phyloP scores from a whole-genome alignment of 148 eudicot species.

The Suaeda aralocaspica region DNA sequence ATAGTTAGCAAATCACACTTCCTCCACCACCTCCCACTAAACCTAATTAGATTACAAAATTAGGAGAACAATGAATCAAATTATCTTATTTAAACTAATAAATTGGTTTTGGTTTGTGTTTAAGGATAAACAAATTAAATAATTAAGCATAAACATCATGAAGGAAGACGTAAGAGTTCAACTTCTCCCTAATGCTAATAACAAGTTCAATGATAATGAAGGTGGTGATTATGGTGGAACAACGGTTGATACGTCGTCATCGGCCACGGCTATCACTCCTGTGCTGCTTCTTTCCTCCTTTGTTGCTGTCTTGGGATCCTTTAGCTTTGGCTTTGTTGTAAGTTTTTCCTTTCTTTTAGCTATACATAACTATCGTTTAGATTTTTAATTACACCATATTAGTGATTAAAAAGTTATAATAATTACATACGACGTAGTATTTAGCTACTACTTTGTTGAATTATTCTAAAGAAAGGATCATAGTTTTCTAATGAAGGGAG shows the following conservation, averaged over 20 bases:
- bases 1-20: not conserved
- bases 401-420: too few relatives aligned
- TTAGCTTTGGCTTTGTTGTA: constrained; percentile 16
- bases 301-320: constrained; percentile 9
- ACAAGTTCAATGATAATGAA: not conserved
- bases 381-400: too few relatives aligned
- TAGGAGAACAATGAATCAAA: not conserved
- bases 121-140: not conserved
- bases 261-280: constrained; percentile 12
- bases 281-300: constrained; percentile 5
- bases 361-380: too few relatives aligned
- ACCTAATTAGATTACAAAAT: not conserved
- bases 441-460: too few relatives aligned
- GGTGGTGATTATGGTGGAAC: not conserved
- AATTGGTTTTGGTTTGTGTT: not conserved
- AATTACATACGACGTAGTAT: too few relatives aligned
- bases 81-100: not conserved
- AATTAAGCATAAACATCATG: not conserved
- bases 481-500: too few relatives aligned
- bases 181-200: not conserved
- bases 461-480: too few relatives aligned
- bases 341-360: not conserved
- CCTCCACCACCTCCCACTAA: not conserved
- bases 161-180: constrained; percentile 1
- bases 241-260: not conserved